phyloP scores from a whole-genome alignment of 2,329 filamentous ascomycete genomes.

The Aspergillus aculeatus region DNA sequence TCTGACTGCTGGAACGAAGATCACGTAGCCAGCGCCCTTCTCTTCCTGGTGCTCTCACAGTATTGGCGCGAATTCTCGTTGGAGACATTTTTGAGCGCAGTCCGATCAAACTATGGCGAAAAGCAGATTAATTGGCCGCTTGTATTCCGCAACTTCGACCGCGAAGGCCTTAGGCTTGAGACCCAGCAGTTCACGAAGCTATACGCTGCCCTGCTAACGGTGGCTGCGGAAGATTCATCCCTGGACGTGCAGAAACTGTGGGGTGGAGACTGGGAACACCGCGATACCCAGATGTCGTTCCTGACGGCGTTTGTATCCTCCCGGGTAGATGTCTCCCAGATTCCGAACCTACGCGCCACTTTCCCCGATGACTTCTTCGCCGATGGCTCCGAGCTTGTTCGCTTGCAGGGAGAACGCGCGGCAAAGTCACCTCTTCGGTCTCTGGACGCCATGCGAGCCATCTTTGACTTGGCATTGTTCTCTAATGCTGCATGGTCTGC shows the following conservation, averaged over 20 bases:
- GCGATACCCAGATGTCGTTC: slow-evolving; percentile 90
- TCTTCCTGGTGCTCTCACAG: slow-evolving; percentile 65
- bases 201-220: slow-evolving; percentile 73
- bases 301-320: slow-evolving; percentile 81
- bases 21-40: slow-evolving; percentile 76
- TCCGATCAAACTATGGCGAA: slow-evolving; percentile 56
- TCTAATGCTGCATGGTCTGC: slow-evolving; percentile 57
- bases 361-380: slow-evolving; percentile 68
- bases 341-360: slow-evolving; percentile 75
- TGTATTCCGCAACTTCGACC: slow-evolving; percentile 77
- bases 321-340: slow-evolving; percentile 76
- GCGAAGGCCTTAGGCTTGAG: slow-evolving; percentile 71
- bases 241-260: slow-evolving; percentile 87
- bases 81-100: slow-evolving; percentile 64
- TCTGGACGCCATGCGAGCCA: slow-evolving; percentile 71
- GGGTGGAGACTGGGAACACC: slow-evolving; percentile 83
- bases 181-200: slow-evolving; percentile 77
- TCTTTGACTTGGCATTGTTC: slow-evolving; percentile 62
- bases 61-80: slow-evolving; percentile 63
- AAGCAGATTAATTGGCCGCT: slow-evolving; percentile 64
- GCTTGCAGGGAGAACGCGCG: slow-evolving; percentile 62
- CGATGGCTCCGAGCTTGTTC: slow-evolving; percentile 59
- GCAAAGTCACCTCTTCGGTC: slow-evolving; percentile 86
- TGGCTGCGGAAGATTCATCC: slow-evolving; percentile 61
- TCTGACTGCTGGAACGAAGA: slow-evolving; percentile 71